A percentile compares a stretch with the other conserved stretches of the same genome.
Conservation (phyloP, 495 filamentous ascomycete species). For the Xylona heveae region DNA sequence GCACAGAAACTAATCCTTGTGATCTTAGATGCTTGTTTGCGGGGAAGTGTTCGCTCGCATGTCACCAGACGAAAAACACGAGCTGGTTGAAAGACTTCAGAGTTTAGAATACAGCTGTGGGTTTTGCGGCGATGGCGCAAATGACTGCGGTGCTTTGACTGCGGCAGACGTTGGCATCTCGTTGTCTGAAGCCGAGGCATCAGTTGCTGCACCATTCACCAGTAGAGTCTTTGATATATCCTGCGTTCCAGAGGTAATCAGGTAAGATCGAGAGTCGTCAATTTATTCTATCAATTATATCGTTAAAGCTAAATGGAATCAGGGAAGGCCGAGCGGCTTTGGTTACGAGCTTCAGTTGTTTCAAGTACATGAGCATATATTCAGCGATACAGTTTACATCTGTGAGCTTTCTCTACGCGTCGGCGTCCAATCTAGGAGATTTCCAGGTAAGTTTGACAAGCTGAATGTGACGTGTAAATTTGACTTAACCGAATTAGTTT, state of each 20-base stretch:
- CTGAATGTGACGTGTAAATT: constrained; percentile 1
- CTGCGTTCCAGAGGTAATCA: constrained; percentile 85
- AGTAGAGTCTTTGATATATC: constrained; percentile 90
- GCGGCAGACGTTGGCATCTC: constrained; percentile 98
- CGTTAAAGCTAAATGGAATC: constrained; percentile 5
- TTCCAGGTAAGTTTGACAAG: constrained; percentile 42
- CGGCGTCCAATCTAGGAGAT: constrained; percentile 87
- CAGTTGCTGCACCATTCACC: constrained; percentile 93
- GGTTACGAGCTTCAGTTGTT: constrained; percentile 97
- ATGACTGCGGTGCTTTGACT: constrained; percentile 94
- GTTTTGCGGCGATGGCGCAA: constrained; percentile 96
- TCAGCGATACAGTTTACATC: constrained; percentile 98
- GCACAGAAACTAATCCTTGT: neutral
- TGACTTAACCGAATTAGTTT: constrained; percentile 29
- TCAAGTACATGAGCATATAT: constrained; percentile 99
- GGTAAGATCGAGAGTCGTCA: constrained; percentile 19
- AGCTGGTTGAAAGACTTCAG: constrained; percentile 91
- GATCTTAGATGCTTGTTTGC: constrained; percentile 54
- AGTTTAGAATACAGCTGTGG: constrained; percentile 89
- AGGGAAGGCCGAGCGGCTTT: constrained; percentile 86
- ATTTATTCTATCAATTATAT: constrained; percentile 3
- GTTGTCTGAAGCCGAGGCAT: constrained; percentile 91
- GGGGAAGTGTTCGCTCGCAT: constrained; percentile 95
- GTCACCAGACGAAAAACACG: constrained; percentile 98
- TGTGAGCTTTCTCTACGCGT: constrained; percentile 92